Percentiles rank a stretch among this genome's conserved stretches.
Conservation (phyloP, 306 rosid genomes). For the Sicyos edulis region DNA sequence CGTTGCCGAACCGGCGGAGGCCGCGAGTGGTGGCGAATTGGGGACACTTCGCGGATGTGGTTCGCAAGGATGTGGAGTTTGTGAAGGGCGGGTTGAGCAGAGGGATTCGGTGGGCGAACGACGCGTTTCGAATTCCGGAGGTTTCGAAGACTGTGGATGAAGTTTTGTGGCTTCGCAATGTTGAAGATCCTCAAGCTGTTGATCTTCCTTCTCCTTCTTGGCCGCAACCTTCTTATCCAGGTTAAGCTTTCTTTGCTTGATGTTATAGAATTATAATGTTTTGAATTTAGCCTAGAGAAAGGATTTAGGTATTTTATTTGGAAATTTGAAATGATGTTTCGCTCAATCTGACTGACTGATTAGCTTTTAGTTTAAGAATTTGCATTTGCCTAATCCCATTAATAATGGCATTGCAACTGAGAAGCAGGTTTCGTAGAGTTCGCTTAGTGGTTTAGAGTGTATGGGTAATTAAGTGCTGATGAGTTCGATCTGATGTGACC, state of each 20-base stretch:
- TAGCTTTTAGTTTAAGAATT: neutral
- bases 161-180: slow-evolving; percentile 64
- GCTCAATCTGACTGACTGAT: neutral
- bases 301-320: neutral
- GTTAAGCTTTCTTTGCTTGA: slow-evolving; percentile 25
- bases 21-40: slow-evolving; percentile 50
- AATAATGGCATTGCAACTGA: neutral
- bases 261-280: neutral
- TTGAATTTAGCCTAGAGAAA: neutral
- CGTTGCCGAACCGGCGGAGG: slow-evolving; percentile 26
- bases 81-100: slow-evolving; percentile 43
- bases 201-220: slow-evolving; percentile 40
- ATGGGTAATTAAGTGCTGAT: too few relatives aligned
- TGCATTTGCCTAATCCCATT: neutral
- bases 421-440: neutral
- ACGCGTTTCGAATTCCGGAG: slow-evolving; percentile 53
- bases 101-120: slow-evolving; percentile 64
- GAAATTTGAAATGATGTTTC: neutral
- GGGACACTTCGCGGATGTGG: slow-evolving; percentile 49
- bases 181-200: slow-evolving; percentile 64
- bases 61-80: slow-evolving; percentile 67
- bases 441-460: too few relatives aligned
- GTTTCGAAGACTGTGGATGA: slow-evolving; percentile 54
- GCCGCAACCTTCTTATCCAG: slow-evolving; percentile 88
- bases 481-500: too few relatives aligned